Base-by-base conservation (phyloP, 2,329 filamentous ascomycete species). In the Aphanoascus verrucosus region DNA sequence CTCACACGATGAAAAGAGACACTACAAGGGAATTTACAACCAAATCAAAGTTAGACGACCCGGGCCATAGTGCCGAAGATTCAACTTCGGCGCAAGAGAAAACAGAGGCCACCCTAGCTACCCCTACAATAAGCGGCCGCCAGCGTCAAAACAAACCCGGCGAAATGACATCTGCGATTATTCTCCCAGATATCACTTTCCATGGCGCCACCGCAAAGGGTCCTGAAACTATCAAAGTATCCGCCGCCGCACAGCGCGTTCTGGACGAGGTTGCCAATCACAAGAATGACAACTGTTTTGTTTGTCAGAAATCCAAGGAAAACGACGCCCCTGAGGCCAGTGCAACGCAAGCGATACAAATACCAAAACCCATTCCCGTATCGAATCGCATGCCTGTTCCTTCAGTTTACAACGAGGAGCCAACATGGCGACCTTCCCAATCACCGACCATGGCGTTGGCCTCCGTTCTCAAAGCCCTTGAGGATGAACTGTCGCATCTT, bases 401-500 rank as follows among this genome's bases (percentile, higher is more conserved):
- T 43, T 52, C 48, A 32, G 54, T 41, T 53, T 57, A 52, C 49
- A 74, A 79, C 47, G 72, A 76, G n/a, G 77, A 81, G 49, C 77
- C 77, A 0, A 84, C 81, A 0, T 64, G 83, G 45, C 78, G 81
- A 0, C 81, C 74, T 5, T 77, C 83, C 1, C 83, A 87, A 63
- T 72, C 81, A 1, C 88, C 88, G 0, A 81, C 79, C 3, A 70
- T 83, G 42, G 88, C 88, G 8, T 79, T 95, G 20, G 85, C 86
- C 6, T 80, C 83, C n/a, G 86, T 94, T 19, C 83, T 94, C 66
- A 93, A 94, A 69, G 79, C 82, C 6, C 73, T 94, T 2, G 77
- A 87, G 60, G 88, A 94, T 64, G 89, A 95, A 67, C 78, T 90
- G 43, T 77, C 78, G 11, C 86, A 94, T 65, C 71, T 94, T 51